Evolutionary conservation across 768 basidiomycete genomes (phyloP), one percentile per base, ranked within the genome.

Genomic region (Mycena chlorophos): DNA sequence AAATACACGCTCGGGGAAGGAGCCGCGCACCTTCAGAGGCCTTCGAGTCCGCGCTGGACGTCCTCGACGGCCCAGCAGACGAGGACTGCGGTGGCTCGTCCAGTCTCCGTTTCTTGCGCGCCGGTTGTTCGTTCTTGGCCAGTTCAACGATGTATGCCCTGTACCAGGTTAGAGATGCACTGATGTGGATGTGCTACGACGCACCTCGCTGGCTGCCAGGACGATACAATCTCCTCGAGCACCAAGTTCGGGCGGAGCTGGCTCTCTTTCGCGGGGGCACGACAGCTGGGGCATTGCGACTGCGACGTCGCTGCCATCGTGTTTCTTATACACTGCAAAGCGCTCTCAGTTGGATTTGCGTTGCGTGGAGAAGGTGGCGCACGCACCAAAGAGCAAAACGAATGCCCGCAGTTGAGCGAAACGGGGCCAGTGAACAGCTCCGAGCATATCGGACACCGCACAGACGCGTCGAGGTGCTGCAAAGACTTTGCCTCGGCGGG

Each of bases 381-480:
- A 65, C 85, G 62, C 59, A 90, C 89, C 64, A 81, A 66, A 14
- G 88, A 90, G 71, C 91, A 93, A 66, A 92, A 94, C 46, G 84
- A 86, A 64, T 94, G 91, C 1, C 89, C 91, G 65, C 91, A 93
- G 4, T 68, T 68, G 3, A 93, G 78, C 2, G 82, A 83, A 25
- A 93, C 85, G 4, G 91, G 91, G 0, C 79, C 89, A 49, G 81
- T 80, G 63, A 83, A 89, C 29, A 86, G 75, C 56, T 91, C 88
- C 34, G 84, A 77, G 66, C 91, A 94, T 52, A 94, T 91, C 25
- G 79, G 78, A 63, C 91, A 94, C 16, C 88, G 78, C 56, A 89
- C 72, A 10, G 86, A 78, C 19, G 77, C 67, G 61, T 94, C 91
- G 17, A 93, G 69, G 26, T 73, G 71, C 23, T 80, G 76, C 13